Percentiles rank a stretch among this genome's conserved stretches.
Conservation (phyloP, 768 basidiomycete genomes). For the Suillus subluteus region DNA sequence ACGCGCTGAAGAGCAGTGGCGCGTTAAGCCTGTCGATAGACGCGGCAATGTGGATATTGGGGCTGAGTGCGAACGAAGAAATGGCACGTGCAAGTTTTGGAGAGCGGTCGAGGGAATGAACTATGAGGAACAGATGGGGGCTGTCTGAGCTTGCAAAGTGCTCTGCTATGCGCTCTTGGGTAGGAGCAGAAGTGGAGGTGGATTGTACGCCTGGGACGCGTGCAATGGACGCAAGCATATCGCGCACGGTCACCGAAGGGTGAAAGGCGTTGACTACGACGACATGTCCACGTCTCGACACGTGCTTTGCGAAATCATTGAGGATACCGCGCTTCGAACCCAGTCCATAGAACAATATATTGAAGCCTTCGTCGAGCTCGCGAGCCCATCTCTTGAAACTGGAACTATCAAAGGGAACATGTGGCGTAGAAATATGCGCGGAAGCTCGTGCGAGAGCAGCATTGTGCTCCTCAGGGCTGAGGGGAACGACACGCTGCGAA, state of each 20-base stretch:
- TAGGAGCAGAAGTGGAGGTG: slow-evolving; percentile 32
- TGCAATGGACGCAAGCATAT: slow-evolving; percentile 67
- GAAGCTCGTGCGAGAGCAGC: slow-evolving; percentile 29
- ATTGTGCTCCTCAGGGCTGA: slow-evolving; percentile 66
- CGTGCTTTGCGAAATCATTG: slow-evolving; percentile 71
- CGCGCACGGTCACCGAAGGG: slow-evolving; percentile 67
- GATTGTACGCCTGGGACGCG: slow-evolving; percentile 29
- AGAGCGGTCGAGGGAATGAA: slow-evolving; percentile 89
- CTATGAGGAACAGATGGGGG: slow-evolving; percentile 69
- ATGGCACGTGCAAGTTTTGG: slow-evolving; percentile 67
- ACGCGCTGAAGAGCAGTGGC: slow-evolving; percentile 80
- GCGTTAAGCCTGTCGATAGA: slow-evolving; percentile 89
- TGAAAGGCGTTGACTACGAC: slow-evolving; percentile 81
- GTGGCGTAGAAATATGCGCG: slow-evolving; percentile 21
- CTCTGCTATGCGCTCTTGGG: slow-evolving; percentile 66
- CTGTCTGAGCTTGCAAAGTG: slow-evolving; percentile 47
- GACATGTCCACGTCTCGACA: slow-evolving; percentile 67
- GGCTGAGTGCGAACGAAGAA: slow-evolving; percentile 70
- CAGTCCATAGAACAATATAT: slow-evolving; percentile 84
- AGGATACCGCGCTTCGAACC: slow-evolving; percentile 84
- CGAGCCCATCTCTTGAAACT: slow-evolving; percentile 64
- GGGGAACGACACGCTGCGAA: slow-evolving; percentile 71
- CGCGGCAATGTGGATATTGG: slow-evolving; percentile 79
- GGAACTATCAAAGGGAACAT: slow-evolving; percentile 11
- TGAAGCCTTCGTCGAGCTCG: slow-evolving; percentile 85